Evolutionary conservation across 2,329 filamentous ascomycete species (phyloP), one percentile per base, ranked within the genome.

Genomic region (Pseudogymnoascus sp.): DNA sequence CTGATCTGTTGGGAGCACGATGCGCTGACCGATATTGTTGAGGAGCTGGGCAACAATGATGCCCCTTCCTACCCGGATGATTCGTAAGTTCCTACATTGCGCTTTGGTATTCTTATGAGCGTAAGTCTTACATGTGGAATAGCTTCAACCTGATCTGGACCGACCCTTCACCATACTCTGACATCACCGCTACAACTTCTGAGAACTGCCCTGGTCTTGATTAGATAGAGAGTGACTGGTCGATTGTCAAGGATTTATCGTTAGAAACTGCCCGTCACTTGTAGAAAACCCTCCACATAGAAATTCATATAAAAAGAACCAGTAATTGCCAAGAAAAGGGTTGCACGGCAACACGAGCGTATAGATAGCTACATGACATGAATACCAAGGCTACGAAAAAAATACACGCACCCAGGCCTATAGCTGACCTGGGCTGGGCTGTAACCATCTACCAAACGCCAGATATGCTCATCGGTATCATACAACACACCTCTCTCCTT

Each of bases 1-100:
- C 71, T 87, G 50, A 81, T 87, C 31, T 80, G 83, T 74, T 86
- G 84, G 84, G 80, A 86, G 68, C 84, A 87, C 70, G 75, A 78
- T 61, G 74, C 75, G 16, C 71, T 86, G 59, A 78, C 76, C 35
- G 76, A 82, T 65, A 81, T 87, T 67, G 80, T 77, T 1, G 67
- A 81, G 65, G 73, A 75, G 14, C 70, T 87, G 16, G 85, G 84
- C 0, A 81, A 78, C 62, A 69, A 77, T 6, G 68, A 81, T 67
- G 77, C 80, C 0, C 78, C 79, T 1, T 70, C 72, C 4, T 86
- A 86, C 68, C 81, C 81, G 0, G 74, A 76, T 65, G 76, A 79
- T 64, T 71, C 75, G 77, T 79, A 42, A 70, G 75, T 71, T 2
- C 31, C 44, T 6, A 19, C 29, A 16, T 56, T 31, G 24, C 24